These are phyloP conservation scores for Boletus vinaceobasis DNA, from an alignment of 768 basidiomycete genomes.

Conservation along the genomic window DNA sequence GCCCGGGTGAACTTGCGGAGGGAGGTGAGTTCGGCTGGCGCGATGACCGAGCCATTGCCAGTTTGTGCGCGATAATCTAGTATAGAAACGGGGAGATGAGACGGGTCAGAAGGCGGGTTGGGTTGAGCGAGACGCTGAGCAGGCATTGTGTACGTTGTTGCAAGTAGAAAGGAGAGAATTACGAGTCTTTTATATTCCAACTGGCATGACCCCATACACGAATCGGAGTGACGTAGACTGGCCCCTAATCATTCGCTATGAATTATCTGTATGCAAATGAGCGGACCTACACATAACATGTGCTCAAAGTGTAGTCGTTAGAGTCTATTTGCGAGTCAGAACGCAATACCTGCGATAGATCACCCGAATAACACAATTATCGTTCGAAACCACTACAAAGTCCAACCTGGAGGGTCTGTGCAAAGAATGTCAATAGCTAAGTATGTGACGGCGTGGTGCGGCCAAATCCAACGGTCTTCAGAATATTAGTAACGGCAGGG, in stretches of 20 bases:
- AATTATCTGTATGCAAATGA: too few relatives aligned
- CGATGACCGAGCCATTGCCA: slow-evolving; percentile 44
- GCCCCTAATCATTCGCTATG: too few relatives aligned
- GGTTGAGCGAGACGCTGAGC: slow-evolving; percentile 53
- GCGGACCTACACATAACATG: too few relatives aligned
- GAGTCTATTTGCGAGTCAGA: background rate
- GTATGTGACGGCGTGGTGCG: background rate
- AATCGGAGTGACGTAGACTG: background rate
- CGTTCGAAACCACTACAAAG: background rate
- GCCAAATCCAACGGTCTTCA: background rate
- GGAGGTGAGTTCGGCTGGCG: slow-evolving; percentile 47
- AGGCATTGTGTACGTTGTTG: slow-evolving; percentile 42
- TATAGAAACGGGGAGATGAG: slow-evolving; percentile 58
- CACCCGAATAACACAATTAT: background rate
- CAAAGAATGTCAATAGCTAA: background rate
- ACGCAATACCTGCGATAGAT: background rate
- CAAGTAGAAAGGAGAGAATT: background rate
- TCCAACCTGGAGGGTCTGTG: background rate
- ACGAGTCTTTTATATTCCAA: background rate
- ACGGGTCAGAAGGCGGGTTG: slow-evolving; percentile 69
- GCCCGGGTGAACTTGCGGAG: slow-evolving; percentile 55
- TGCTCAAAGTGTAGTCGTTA: background rate
- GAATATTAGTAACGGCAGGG: background rate
- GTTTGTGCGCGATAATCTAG: slow-evolving; percentile 49
- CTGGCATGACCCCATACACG: background rate